Conservation (phyloP, 768 basidiomycete genomes). For the Tulasnella sp. region DNA sequence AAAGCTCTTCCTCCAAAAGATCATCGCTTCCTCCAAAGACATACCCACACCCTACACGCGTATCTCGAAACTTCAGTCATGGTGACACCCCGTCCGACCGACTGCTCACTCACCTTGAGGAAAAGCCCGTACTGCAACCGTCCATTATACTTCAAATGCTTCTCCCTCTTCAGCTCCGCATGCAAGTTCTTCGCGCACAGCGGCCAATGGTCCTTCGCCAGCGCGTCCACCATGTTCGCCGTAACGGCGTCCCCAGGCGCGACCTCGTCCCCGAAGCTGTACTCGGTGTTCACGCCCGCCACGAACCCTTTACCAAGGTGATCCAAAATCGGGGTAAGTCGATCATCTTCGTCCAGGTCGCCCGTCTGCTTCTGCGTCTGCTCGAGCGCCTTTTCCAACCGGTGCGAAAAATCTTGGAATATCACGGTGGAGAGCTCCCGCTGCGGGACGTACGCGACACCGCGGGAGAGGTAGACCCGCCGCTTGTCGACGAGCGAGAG, state of each 20-base stretch:
- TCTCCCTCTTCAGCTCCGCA: conserved; percentile 59
- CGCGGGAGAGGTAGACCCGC: conserved; percentile 61
- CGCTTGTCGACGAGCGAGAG: conserved; percentile 82
- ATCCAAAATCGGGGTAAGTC: conserved; percentile 76
- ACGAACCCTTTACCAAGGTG: conserved; percentile 92
- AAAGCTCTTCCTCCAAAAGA: conserved; percentile 89
- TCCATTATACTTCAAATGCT: conserved; percentile 87
- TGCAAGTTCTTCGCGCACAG: conserved; percentile 91
- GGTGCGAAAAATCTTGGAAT: conserved; percentile 69
- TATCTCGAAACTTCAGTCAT: background rate
- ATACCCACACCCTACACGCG: conserved; percentile 74
- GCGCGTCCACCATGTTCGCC: conserved; percentile 87
- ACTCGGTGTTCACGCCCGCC: conserved; percentile 79
- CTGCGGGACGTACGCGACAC: conserved; percentile 81
- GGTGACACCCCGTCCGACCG: background rate
- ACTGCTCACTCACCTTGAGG: conserved; percentile 56
- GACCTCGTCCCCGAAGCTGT: conserved; percentile 45
- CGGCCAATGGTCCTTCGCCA: conserved; percentile 84
- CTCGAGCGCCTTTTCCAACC: conserved; percentile 64
- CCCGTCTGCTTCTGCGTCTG: conserved; percentile 81
- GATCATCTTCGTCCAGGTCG: conserved; percentile 86
- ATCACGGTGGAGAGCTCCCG: conserved; percentile 74
- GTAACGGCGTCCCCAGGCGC: conserved; percentile 54
- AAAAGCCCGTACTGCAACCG: conserved; percentile 87
- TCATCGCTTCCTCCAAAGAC: conserved; percentile 85